These are phyloP conservation scores for Rhexocercosporidium sp. DNA, from an alignment of 2,329 filamentous ascomycete species.

Conservation along the genomic window DNA sequence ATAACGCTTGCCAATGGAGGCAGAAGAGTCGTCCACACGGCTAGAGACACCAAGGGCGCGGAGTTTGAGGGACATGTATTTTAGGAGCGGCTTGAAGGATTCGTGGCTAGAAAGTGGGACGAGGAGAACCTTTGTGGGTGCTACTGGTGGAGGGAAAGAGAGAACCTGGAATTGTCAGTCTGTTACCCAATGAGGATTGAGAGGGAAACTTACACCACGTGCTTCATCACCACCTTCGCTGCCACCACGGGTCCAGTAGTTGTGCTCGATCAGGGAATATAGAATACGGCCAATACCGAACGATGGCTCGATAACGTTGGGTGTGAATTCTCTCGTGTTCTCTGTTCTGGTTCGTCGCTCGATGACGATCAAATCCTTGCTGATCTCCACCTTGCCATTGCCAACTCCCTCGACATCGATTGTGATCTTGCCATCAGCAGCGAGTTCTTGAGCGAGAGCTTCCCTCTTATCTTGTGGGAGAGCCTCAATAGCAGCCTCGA, in stretches of 20 bases:
- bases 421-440: conserved; percentile 74
- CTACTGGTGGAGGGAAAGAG: conserved; percentile 76
- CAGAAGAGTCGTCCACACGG: conserved; percentile 87
- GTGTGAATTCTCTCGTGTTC: conserved; percentile 87
- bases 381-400: conserved; percentile 78
- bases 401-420: conserved; percentile 72
- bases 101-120: conserved; percentile 84
- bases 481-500: conserved; percentile 77
- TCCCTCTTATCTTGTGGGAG: conserved; percentile 79
- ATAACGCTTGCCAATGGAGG: conserved; percentile 94
- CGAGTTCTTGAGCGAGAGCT: conserved; percentile 75
- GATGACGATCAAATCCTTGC: conserved; percentile 80
- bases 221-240: conserved; percentile 77
- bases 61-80: conserved; percentile 75
- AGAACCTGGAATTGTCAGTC: conserved; percentile 57
- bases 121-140: conserved; percentile 94
- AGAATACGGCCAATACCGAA: conserved; percentile 96
- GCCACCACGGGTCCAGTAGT: conserved; percentile 81
- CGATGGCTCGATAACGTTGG: conserved; percentile 96
- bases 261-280: conserved; percentile 92
- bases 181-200: neutral
- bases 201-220: conserved; percentile 72
- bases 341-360: conserved; percentile 83
- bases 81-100: conserved; percentile 79
- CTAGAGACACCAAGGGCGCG: conserved; percentile 79